These are phyloP conservation scores for Tetrahymena elliotti DNA, from an alignment of 73 alveolate genomes.

Conservation along the genomic window DNA sequence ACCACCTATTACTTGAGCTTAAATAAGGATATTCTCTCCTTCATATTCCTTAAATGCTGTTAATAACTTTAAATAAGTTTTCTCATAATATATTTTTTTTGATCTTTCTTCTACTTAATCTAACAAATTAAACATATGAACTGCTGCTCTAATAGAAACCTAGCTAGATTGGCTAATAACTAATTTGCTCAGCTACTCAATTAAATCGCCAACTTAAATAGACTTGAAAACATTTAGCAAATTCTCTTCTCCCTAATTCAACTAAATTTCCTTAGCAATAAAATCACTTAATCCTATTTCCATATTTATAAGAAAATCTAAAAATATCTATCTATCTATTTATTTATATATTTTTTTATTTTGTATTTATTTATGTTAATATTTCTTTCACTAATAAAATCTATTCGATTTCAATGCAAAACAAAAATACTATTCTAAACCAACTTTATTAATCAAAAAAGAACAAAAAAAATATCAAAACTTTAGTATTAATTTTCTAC, in stretches of 20 bases:
- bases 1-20: not conserved
- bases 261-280: not conserved
- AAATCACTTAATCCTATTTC: not conserved
- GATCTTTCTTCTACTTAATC: not conserved
- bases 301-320: not conserved
- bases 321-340: too few relatives aligned
- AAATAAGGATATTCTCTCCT: not conserved
- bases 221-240: not conserved
- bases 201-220: not conserved
- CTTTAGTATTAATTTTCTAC: too few relatives aligned
- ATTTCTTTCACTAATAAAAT: not conserved
- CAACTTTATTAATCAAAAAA: too few relatives aligned
- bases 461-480: too few relatives aligned
- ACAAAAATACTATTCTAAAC: too few relatives aligned
- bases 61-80: not conserved
- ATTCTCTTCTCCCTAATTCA: not conserved
- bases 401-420: too few relatives aligned
- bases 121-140: not conserved
- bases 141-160: not conserved
- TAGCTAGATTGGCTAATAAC: not conserved
- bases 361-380: not conserved
- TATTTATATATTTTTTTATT: too few relatives aligned
- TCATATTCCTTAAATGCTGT: not conserved
- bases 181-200: not conserved
- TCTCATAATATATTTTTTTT: not conserved